Conservation (phyloP, 1,284 basidiomycete species). For the Ceratobasidium sp. region DNA sequence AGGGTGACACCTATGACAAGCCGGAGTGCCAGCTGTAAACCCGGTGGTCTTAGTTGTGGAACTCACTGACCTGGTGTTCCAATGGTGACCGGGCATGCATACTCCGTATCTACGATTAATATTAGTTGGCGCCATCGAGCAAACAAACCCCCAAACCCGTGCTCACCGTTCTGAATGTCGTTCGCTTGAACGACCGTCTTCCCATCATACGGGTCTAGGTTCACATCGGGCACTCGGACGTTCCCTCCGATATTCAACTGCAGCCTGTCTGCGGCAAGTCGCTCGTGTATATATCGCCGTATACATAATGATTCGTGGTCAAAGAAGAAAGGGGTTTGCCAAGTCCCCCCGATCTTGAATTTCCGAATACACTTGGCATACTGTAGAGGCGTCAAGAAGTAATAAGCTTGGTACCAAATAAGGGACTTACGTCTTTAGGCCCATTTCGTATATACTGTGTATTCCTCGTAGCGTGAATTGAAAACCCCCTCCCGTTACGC, state of each 20-base stretch:
- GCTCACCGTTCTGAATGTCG: conserved; percentile 42
- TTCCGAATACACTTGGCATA: conserved; percentile 38
- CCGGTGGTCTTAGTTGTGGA: not conserved
- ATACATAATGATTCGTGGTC: conserved; percentile 3
- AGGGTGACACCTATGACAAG: conserved; percentile 6
- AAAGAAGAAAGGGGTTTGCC: conserved; percentile 21
- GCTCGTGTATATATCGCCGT: conserved; percentile 7
- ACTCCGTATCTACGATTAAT: conserved; percentile 37
- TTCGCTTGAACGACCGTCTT: conserved; percentile 39
- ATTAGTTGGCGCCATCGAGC: too few species aligned
- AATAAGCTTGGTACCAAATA: not conserved
- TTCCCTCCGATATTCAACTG: not conserved
- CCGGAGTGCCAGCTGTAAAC: not conserved
- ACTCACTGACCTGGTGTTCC: conserved; percentile 31
- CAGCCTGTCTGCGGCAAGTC: not conserved
- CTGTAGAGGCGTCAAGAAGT: not conserved
- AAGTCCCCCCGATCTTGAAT: conserved; percentile 19
- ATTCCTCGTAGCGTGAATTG: conserved; percentile 8
- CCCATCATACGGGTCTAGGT: conserved; percentile 18
- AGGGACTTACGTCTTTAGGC: conserved; percentile 16
- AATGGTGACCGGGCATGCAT: conserved; percentile 43
- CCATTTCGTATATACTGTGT: conserved; percentile 16
- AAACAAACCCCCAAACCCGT: not conserved
- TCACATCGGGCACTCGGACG: not conserved
- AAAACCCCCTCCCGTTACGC: not conserved